Base-by-base conservation (phyloP, 768 basidiomycete genomes). In the Leccinum obscurum region DNA sequence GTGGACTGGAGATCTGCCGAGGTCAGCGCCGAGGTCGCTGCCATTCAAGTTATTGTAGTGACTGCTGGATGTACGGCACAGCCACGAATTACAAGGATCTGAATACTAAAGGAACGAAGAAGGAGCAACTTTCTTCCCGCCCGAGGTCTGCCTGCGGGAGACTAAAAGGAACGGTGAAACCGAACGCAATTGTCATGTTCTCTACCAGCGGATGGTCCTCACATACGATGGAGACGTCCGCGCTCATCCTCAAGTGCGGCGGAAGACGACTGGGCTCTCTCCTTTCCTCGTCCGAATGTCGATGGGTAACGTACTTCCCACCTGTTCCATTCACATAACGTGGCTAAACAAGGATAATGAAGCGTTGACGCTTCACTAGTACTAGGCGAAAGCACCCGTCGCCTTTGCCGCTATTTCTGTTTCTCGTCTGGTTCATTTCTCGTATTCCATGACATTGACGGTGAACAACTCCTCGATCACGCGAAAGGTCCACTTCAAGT, bases 371-470 rank as follows among this genome's bases (percentile, higher is more conserved):
- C 76, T 93, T 46, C 90, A 28, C 28, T 28, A 28, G 28, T 28
- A 90, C 53, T 93, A 91, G 87, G 79, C 80, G 20, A 89, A 86
- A 72, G 77, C 84, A 15, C 75, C 94, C 53, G 81, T 93, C 56
- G 85, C 87, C 1, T 91, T 96, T 68, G 81, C 81, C 13, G 95
- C 95, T 3, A 89, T 98, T 58, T 88, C 89, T 9, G 68, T 95
- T 14, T 95, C 95, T 1, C 81, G 86, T 60, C 83, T 82, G 75
- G 87, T 93, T 49, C 93, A 92, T 69, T 80, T 94, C 26, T 93
- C 92, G 11, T 94, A 93, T 70, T 93, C 93, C 5, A 87, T 94
- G 84, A 95, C 93, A 1, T 78, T 95, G 64, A 93, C 92, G 57
- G 93, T 92, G 69, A 52, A 85, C 68, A 26, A 24, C 44, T 55